phyloP scores from a whole-genome alignment of 345 rosid genomes.

The Gossypium bickii region DNA sequence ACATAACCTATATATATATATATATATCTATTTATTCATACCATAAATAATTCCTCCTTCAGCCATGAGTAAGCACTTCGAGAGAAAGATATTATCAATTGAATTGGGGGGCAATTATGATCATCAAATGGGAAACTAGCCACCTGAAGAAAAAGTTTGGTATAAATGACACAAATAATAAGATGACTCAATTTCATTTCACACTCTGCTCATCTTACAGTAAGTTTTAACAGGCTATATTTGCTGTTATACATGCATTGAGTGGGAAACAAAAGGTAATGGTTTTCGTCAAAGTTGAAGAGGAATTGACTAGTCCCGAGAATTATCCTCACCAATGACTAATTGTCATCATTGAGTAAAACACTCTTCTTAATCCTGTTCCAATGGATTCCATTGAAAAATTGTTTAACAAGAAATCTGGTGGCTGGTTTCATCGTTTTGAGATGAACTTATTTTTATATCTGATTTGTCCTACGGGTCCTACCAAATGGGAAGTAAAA shows the following conservation, averaged over 20 bases:
- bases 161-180: conserved; percentile 1
- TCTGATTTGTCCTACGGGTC: neutral
- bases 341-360: neutral
- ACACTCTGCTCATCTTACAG: neutral
- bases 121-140: conserved; percentile 92
- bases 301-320: neutral
- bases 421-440: neutral
- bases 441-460: neutral
- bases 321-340: neutral
- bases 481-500: neutral
- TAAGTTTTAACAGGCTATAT: neutral
- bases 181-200: neutral
- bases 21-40: no score
- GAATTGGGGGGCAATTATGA: conserved; percentile 87
- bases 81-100: conserved; percentile 66
- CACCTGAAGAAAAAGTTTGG: conserved; percentile 42
- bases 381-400: neutral
- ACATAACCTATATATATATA: conserved; percentile 56
- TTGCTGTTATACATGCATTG: neutral
- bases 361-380: neutral
- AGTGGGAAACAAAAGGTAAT: neutral
- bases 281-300: neutral
- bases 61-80: conserved; percentile 24
- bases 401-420: neutral
- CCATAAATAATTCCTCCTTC: conserved; percentile 44